Evolutionary conservation across 2,329 filamentous ascomycete species (phyloP).

Genomic region (Alternaria sp.): DNA sequence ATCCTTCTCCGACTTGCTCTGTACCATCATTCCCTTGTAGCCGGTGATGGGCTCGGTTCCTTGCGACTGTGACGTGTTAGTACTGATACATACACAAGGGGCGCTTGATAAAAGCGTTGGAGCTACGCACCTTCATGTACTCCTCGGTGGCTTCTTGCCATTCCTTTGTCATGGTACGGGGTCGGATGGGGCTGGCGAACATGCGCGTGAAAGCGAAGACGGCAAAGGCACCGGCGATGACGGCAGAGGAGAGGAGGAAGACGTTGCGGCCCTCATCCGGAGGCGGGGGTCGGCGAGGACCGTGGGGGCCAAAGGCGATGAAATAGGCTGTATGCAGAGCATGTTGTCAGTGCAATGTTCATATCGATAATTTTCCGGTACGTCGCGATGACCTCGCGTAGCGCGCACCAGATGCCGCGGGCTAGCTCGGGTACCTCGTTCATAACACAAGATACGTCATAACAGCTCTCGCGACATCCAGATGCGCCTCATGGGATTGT

Average conservation of each 20-base stretch:
- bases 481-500: conserved; percentile 22
- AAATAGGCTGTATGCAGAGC: conserved; percentile 81
- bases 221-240: conserved; percentile 70
- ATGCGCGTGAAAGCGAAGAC: conserved; percentile 77
- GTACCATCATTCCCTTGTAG: conserved; percentile 52
- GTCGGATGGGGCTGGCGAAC: conserved; percentile 70
- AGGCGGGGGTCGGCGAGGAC: conserved; percentile 82
- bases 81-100: conserved; percentile 9
- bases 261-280: conserved; percentile 86
- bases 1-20: conserved; percentile 49
- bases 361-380: conserved; percentile 18
- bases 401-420: conserved; percentile 24
- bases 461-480: conserved; percentile 25
- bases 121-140: conserved; percentile 79
- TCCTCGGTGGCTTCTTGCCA: conserved; percentile 97
- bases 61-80: conserved; percentile 43
- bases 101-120: conserved; percentile 3
- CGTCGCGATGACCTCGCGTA: conserved; percentile 21
- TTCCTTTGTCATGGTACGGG: conserved; percentile 93
- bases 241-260: conserved; percentile 74
- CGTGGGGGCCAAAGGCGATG: conserved; percentile 97
- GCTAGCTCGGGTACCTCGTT: conserved; percentile 29
- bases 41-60: conserved; percentile 50
- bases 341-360: conserved; percentile 30
- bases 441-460: conserved; percentile 43